Conservation (phyloP, 148 eudicot species). For the Suaeda aralocaspica region DNA sequence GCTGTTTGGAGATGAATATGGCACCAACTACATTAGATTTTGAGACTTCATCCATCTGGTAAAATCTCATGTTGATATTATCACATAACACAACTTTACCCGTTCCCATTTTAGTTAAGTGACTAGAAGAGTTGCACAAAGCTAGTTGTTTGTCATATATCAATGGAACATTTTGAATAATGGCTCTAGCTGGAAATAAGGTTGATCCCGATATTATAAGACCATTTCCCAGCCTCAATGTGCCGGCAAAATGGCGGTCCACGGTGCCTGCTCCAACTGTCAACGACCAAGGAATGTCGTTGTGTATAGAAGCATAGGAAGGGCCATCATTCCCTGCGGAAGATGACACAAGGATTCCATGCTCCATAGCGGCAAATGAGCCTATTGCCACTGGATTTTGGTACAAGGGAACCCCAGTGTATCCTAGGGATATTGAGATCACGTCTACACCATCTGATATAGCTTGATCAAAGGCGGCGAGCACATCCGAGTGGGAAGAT, state of each 20-base stretch:
- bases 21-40: conserved; percentile 25
- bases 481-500: conserved; percentile 34
- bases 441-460: conserved; percentile 62
- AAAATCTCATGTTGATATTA: conserved; percentile 6
- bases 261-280: conserved; percentile 50
- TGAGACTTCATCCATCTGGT: conserved; percentile 23
- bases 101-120: conserved; percentile 18
- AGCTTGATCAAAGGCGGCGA: conserved; percentile 62
- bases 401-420: conserved; percentile 30
- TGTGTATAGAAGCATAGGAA: conserved; percentile 37
- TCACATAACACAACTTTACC: conserved; percentile 29
- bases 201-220: conserved; percentile 27
- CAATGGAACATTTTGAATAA: conserved; percentile 15
- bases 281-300: conserved; percentile 62
- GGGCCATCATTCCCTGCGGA: conserved; percentile 71
- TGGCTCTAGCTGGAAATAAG: conserved; percentile 29
- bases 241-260: conserved; percentile 47
- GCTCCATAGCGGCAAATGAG: conserved; percentile 53
- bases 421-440: conserved; percentile 49
- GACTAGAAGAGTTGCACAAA: conserved; percentile 25
- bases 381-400: conserved; percentile 52
- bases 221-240: conserved; percentile 42
- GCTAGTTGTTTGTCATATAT: conserved; percentile 20
- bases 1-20: conserved; percentile 30
- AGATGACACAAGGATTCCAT: conserved; percentile 51